Evolutionary conservation across 2,329 filamentous ascomycete genomes (phyloP).

Genomic region (Penicillium brasilianum): DNA sequence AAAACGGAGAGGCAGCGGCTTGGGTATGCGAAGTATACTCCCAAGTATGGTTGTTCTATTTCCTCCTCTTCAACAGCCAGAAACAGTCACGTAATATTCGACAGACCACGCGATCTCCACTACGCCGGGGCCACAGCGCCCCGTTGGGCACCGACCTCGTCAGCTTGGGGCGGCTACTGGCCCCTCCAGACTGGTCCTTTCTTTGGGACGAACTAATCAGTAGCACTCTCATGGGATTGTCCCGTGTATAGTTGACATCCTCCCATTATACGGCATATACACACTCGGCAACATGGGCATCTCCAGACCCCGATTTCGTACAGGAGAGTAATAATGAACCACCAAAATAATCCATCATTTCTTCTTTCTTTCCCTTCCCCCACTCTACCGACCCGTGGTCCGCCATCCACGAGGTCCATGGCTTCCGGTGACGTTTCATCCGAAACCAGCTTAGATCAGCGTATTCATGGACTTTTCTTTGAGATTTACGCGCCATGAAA

Average conservation of each 20-base stretch:
- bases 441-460: constrained; percentile 16
- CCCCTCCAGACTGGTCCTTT: constrained; percentile 1
- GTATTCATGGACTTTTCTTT: not conserved
- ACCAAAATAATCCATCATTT: not conserved
- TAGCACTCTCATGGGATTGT: no score
- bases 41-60: no score
- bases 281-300: not conserved
- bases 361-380: not conserved
- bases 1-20: no score
- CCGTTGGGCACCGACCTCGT: constrained; percentile 17
- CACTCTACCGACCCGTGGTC: constrained; percentile 9
- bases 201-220: not conserved
- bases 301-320: not conserved
- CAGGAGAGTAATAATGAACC: not conserved
- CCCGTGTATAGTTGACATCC: no score
- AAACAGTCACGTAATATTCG: not conserved
- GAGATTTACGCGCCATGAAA: not conserved
- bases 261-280: no score
- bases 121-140: not conserved
- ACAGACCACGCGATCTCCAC: constrained; percentile 2
- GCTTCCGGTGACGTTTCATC: constrained; percentile 10
- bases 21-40: no score
- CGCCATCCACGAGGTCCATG: constrained; percentile 2
- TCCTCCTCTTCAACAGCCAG: no score
- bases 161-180: constrained; percentile 2